Evolutionary conservation across 768 basidiomycete genomes (phyloP).

Genomic region (Crassisporium funariophilum): DNA sequence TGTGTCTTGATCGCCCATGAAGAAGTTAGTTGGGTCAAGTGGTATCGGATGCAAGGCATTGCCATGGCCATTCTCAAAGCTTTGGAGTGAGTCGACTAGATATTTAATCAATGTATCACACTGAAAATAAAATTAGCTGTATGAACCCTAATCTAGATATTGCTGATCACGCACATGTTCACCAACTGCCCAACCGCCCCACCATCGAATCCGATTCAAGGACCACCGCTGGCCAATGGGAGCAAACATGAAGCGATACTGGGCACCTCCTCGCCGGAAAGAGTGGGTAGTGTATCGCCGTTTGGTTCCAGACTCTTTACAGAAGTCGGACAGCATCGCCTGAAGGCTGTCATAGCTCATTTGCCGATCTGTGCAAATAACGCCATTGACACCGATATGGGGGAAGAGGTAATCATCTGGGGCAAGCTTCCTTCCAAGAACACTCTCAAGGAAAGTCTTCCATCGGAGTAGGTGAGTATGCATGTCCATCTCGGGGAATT

Average conservation of each 20-base stretch:
- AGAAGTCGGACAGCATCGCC: constrained; percentile 29
- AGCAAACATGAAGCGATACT: constrained; percentile 42
- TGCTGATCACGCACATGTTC: constrained; percentile 32
- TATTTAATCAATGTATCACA: constrained; percentile 38
- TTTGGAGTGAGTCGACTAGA: constrained; percentile 34
- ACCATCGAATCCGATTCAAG: constrained; percentile 37
- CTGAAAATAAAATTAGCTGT: constrained; percentile 5
- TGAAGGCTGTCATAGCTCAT: constrained; percentile 32
- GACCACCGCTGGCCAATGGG: constrained; percentile 37
- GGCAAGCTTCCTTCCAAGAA: constrained; percentile 20
- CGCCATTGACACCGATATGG: constrained; percentile 25
- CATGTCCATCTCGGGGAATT: constrained; percentile 31
- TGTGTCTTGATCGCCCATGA: constrained; percentile 28
- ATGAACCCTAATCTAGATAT: neutral
- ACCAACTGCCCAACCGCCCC: constrained; percentile 43
- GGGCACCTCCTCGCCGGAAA: constrained; percentile 37
- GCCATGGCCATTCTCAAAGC: constrained; percentile 30
- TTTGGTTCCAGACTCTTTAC: constrained; percentile 21
- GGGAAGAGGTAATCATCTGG: constrained; percentile 38
- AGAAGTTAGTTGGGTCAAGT: constrained; percentile 19
- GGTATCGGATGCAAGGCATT: constrained; percentile 30
- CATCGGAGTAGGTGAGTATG: constrained; percentile 28
- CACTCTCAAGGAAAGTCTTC: constrained; percentile 18
- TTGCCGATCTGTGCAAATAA: constrained; percentile 20
- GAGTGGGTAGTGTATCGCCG: constrained; percentile 35